phyloP scores from a whole-genome alignment of 768 basidiomycete genomes.

The Ramaria sp. region DNA sequence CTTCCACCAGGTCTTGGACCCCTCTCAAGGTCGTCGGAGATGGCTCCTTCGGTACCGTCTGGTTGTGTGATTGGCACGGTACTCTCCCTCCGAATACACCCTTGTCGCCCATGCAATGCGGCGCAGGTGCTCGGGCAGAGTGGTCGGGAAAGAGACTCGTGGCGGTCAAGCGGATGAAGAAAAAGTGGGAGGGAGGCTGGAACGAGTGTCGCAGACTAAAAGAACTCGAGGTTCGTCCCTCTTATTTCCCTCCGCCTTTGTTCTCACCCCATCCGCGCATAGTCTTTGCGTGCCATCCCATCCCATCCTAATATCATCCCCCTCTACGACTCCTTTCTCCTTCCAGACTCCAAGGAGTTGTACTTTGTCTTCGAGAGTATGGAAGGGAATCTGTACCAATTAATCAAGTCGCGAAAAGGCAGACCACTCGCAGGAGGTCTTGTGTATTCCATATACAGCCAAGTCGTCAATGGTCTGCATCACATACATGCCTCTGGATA shows the following conservation, averaged over 20 bases:
- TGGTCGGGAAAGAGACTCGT: slow-evolving; percentile 93
- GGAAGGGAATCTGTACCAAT: slow-evolving; percentile 99
- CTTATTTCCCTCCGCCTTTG: slow-evolving; percentile 5
- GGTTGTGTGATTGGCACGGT: slow-evolving; percentile 99
- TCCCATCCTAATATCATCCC: slow-evolving; percentile 97
- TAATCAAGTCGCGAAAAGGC: slow-evolving; percentile 94
- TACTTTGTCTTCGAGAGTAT: slow-evolving; percentile 99
- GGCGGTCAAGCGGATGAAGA: slow-evolving; percentile 97
- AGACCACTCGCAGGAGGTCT: slow-evolving; percentile 94
- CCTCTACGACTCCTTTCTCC: slow-evolving; percentile 96
- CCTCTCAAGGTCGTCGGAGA: slow-evolving; percentile 95
- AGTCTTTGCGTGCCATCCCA: slow-evolving; percentile 92
- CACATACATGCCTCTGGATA: slow-evolving; percentile 91
- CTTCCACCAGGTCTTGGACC: slow-evolving; percentile 81
- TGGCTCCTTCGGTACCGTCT: slow-evolving; percentile 97
- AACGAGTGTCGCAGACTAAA: slow-evolving; percentile 92
- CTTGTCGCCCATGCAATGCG: slow-evolving; percentile 92
- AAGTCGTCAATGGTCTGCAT: slow-evolving; percentile 81
- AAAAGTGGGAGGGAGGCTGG: slow-evolving; percentile 97
- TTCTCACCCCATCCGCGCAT: slow-evolving; percentile 13
- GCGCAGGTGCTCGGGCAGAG: slow-evolving; percentile 83
- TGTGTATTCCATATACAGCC: slow-evolving; percentile 87
- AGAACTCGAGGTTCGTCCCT: slow-evolving; percentile 75
- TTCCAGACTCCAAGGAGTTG: slow-evolving; percentile 91
- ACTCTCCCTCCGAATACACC: slow-evolving; percentile 85